Evolutionary conservation across 768 basidiomycete species (phyloP), one percentile per base, ranked within the genome.

Genomic region (Tylopilus vinaceipallidus): DNA sequence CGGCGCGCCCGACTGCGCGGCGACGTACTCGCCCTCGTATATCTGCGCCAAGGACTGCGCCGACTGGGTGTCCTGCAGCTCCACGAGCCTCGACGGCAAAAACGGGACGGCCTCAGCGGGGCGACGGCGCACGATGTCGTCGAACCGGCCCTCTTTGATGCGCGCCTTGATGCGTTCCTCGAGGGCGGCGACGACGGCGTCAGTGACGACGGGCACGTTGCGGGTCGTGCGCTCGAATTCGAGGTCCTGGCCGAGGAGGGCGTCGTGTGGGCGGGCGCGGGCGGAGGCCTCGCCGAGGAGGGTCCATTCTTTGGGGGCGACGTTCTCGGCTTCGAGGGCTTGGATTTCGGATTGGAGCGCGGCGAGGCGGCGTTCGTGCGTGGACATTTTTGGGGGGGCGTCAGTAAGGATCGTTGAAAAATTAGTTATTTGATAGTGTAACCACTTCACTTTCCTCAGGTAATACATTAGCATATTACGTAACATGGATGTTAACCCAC

Each of bases 171-270:
- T 98, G 48, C 82, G 78, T 44, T 91, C 93, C 71, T 98, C 95
- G 19, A 99, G 75, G 17, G 76, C 75, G 47, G 81, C 79, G 7
- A 97, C 90, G 26, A 73, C 75, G 62, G 93, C 90, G 65, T 98
- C 93, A 1, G 97, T 98, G 47, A 97, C 81, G 38, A 91, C 78
- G 14, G 95, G 97, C 1, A 86, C 86, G 17, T 84, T 78, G 69
- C 93, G 95, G 73, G 85, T 82, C 20, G 86, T 82, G 24, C 92
- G 86, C 52, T 98, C 97, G 56, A 94, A 98, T 49, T 98, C 95
- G 26, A 99, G 78, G 67, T 97, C 91, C 64, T 98, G 90, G 66
- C 91, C 91, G 12, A 99, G 77, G 17, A 98, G 75, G 9, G 90
- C 88, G 67, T 99, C 94, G 64, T 91, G 83, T 4, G 97, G 95